Evolutionary conservation across 2,329 filamentous ascomycete species (phyloP).

Genomic region (Talaromyces sp.): DNA sequence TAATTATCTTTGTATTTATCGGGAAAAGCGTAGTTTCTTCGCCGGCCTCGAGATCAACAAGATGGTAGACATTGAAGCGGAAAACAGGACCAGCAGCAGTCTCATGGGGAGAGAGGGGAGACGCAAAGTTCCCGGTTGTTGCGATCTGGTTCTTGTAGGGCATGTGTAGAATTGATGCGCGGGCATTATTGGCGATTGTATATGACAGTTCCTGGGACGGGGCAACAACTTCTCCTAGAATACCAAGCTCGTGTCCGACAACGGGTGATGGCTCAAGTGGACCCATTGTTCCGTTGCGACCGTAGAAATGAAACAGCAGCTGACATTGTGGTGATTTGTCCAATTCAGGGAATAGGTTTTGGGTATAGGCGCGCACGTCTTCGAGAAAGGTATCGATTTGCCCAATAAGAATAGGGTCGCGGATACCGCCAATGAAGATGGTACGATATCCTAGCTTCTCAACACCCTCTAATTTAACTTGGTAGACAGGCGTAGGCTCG

Average conservation of each 20-base stretch:
- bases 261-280: constrained; percentile 23
- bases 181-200: constrained; percentile 41
- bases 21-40: constrained; percentile 12
- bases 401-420: constrained; percentile 47
- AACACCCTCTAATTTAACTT: constrained; percentile 51
- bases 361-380: constrained; percentile 28
- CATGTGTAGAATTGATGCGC: constrained; percentile 45
- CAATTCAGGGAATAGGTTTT: constrained; percentile 20
- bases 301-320: constrained; percentile 48
- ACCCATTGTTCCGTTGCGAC: constrained; percentile 38
- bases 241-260: constrained; percentile 38
- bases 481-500: constrained; percentile 35
- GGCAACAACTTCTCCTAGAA: constrained; percentile 49
- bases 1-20: not conserved
- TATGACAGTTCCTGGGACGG: constrained; percentile 46
- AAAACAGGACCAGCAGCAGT: constrained; percentile 32
- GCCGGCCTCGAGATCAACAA: constrained; percentile 10
- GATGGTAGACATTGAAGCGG: constrained; percentile 10
- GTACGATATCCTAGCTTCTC: constrained; percentile 43
- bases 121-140: constrained; percentile 51
- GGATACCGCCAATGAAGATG: constrained; percentile 47
- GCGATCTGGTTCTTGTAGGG: constrained; percentile 52
- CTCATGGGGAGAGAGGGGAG: constrained; percentile 39
- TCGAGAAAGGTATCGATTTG: constrained; percentile 40
- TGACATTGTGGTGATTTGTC: constrained; percentile 30